phyloP scores from a whole-genome alignment of 2,329 filamentous ascomycete species.

The Cadophora malorum region DNA sequence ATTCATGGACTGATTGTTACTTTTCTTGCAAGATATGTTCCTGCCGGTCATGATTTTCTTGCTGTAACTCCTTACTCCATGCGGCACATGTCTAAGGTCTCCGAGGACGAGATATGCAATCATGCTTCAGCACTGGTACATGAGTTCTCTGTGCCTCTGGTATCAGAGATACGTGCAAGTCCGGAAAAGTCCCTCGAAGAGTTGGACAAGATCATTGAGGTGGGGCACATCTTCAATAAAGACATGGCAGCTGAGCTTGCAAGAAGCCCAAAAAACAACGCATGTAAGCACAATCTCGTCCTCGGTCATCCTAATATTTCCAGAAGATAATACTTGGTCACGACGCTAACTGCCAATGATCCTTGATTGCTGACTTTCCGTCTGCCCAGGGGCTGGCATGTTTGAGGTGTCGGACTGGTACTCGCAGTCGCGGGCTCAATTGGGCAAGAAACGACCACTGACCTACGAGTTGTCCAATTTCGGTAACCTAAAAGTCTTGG shows the following conservation, averaged over 20 bases:
- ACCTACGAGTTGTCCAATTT: conserved; percentile 10
- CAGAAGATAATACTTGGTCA: not conserved
- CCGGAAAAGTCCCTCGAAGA: not conserved
- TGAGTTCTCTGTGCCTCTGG: not conserved
- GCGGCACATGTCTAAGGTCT: conserved; percentile 4
- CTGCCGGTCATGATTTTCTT: conserved; percentile 13
- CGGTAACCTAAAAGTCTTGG: not conserved
- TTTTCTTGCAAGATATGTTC: conserved; percentile 9
- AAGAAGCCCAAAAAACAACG: conserved; percentile 13
- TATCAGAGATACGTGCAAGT: not conserved
- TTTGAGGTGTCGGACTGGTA: conserved; percentile 21
- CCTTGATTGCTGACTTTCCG: not conserved
- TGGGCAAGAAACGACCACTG: conserved; percentile 17
- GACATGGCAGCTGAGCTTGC: conserved; percentile 17
- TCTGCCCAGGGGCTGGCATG: conserved; percentile 1
- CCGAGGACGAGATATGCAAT: conserved; percentile 12
- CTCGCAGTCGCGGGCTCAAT: conserved; percentile 11
- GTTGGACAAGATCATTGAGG: conserved; percentile 6
- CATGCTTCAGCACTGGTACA: conserved; percentile 16
- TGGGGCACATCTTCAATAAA: not conserved
- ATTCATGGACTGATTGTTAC: conserved; percentile 14
- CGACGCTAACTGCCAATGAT: not conserved
- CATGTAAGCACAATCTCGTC: not conserved
- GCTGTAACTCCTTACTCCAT: conserved; percentile 17
- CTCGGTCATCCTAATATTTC: not conserved